Evolutionary conservation across 805 yeast species (phyloP).

Genomic region (Candida endomychidarum): DNA sequence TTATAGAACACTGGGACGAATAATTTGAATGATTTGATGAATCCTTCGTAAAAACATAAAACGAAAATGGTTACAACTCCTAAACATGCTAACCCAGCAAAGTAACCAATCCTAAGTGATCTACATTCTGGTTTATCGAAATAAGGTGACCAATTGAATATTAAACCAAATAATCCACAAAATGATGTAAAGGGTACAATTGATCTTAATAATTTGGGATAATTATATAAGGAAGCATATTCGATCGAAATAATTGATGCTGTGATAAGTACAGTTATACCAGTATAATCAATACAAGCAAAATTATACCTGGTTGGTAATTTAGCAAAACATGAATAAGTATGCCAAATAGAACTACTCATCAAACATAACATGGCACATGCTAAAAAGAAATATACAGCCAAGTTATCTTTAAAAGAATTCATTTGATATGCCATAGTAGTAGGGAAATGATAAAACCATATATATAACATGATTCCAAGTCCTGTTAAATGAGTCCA

Average conservation of each 20-base stretch:
- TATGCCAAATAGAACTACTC: constrained; percentile 88
- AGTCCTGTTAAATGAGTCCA: constrained; percentile 90
- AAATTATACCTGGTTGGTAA: constrained; percentile 63
- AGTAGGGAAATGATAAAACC: constrained; percentile 61
- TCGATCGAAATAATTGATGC: constrained; percentile 87
- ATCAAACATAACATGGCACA: constrained; percentile 77
- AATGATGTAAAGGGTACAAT: constrained; percentile 61
- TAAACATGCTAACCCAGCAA: constrained; percentile 70
- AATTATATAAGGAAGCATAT: constrained; percentile 69
- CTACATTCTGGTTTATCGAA: constrained; percentile 88
- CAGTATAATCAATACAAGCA: constrained; percentile 94
- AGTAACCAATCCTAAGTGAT: constrained; percentile 75
- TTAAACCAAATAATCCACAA: constrained; percentile 71
- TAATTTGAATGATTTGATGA: constrained; percentile 48
- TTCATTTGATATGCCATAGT: constrained; percentile 47
- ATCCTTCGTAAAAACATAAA: constrained; percentile 56
- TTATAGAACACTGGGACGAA: constrained; percentile 67
- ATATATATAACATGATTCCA: constrained; percentile 53
- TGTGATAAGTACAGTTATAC: constrained; percentile 86
- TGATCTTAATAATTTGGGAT: constrained; percentile 45
- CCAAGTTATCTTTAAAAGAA: constrained; percentile 45
- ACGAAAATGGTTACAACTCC: constrained; percentile 69
- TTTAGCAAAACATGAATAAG: constrained; percentile 76
- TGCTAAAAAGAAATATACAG: constrained; percentile 61
- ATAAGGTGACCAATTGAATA: constrained; percentile 87